Evolutionary conservation across 2,329 filamentous ascomycete genomes (phyloP), one percentile per base, ranked within the genome.

Genomic region (Coniochaeta prunicola): DNA sequence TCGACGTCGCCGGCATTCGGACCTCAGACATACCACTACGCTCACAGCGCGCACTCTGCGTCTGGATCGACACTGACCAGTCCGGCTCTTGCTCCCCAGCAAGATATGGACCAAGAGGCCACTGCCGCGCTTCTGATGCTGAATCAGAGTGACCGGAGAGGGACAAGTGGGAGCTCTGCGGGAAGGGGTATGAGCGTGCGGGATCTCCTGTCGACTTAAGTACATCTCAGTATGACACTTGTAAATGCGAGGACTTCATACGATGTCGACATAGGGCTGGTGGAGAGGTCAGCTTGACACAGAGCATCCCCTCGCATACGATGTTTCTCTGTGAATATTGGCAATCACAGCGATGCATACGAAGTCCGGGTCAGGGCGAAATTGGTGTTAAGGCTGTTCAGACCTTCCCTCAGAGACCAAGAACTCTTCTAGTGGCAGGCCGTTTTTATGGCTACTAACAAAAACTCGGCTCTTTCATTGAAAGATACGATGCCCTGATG

Each of bases 111-210:
- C 62, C 87, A 92, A 61, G 91, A 94, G 70, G 92, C 91, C 1
- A 94, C 91, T 8, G 88, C 91, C 13, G 92, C 92, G 3, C 72
- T 96, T 65, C 73, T 96, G 70, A 96, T 96, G 92, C 77, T 97
- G 60, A 96, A 92, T 64, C 65, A 66, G 59, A 85, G 80, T 58
- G 91, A 94, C 70, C 83, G 90, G 42, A 80, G 90, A 36, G 80
- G 78, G 38, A 76, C 74, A 12, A 53, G 58, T n/a, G 59, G 62
- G 17, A 59, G 53, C 38, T 67, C 70, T 42, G 70, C 70, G 55
- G 76, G 72, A 10, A 71, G 81, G 56, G 80, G 80, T 0, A 74
- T 84, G 70, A 83, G 81, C 45, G 81, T 84, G 15, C 74, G 74
- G 54, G 81, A 84, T 66, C 66, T 84, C 57, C 67, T 84, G 19